These are phyloP conservation scores for Neurospora tetraspora DNA, from an alignment of 495 filamentous ascomycete species.

Conservation along the genomic window DNA sequence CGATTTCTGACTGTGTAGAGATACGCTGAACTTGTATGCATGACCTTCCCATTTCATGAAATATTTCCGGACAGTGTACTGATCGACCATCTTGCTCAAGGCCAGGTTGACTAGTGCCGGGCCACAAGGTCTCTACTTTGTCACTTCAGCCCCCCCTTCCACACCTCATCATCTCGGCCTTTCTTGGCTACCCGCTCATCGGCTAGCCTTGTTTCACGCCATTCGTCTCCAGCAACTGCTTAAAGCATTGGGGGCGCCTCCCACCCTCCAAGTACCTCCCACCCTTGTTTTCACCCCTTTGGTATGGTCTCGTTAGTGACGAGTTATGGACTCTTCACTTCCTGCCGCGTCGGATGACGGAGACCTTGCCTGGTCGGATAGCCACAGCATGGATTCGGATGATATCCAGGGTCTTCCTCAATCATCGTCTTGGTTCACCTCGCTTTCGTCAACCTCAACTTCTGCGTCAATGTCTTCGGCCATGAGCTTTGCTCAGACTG, in stretches of 20 bases:
- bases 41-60: background rate
- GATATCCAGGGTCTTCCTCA: slow-evolving; percentile 26
- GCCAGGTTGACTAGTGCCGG: background rate
- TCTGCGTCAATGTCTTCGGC: slow-evolving; percentile 13
- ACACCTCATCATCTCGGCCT: slow-evolving; percentile 1
- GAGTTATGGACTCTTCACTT: slow-evolving; percentile 34
- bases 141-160: background rate
- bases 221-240: background rate
- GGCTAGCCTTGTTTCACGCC: background rate
- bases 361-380: slow-evolving; percentile 33
- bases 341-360: slow-evolving; percentile 31
- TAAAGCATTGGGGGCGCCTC: slow-evolving; percentile 8
- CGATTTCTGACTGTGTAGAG: background rate
- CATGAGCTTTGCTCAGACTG: slow-evolving; percentile 24
- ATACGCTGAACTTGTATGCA: background rate
- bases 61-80: background rate
- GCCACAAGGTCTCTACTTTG: slow-evolving; percentile 3
- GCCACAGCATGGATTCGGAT: slow-evolving; percentile 34
- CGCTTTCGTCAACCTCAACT: slow-evolving; percentile 15
- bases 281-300: slow-evolving; percentile 7
- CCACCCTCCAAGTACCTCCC: slow-evolving; percentile 1
- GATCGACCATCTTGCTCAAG: background rate
- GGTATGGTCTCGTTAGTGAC: slow-evolving; percentile 33
- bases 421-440: slow-evolving; percentile 28
- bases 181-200: slow-evolving; percentile 1